A percentile compares a stretch with the other conserved stretches of the same genome.
Conservation (phyloP, 192 early-diverging fungal species). For the Chytriomyces sp. region DNA sequence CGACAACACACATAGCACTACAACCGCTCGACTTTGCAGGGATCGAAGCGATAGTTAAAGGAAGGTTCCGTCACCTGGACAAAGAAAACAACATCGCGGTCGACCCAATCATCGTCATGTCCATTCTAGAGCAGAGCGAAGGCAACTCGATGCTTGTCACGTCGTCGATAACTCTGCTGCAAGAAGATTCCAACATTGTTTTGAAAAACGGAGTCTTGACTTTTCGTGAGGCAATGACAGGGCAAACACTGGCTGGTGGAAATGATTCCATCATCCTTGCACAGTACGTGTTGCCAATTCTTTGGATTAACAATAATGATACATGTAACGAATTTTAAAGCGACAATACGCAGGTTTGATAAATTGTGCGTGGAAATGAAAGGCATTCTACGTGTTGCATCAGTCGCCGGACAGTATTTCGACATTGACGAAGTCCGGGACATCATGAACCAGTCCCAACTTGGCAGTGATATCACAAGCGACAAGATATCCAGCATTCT, state of each 20-base stretch:
- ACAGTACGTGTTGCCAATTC: not conserved
- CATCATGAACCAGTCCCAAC: not conserved
- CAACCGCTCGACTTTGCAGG: no score
- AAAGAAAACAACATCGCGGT: not conserved
- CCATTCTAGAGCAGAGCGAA: not conserved
- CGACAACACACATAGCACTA: not conserved
- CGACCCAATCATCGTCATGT: not conserved
- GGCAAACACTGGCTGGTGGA: not conserved
- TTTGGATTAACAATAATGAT: not conserved
- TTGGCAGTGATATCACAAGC: not conserved
- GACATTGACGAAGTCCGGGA: not conserved
- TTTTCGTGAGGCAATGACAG: no score
- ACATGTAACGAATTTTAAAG: not conserved
- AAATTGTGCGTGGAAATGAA: not conserved
- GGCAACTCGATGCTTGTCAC: not conserved
- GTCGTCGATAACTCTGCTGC: not conserved
- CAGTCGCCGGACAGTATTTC: constrained; percentile 16
- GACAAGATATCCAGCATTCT: not conserved
- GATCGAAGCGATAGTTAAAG: no score
- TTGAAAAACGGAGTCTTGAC: not conserved
- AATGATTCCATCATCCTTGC: no score
- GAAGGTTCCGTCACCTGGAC: no score
- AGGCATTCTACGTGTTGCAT: constrained; percentile 11
- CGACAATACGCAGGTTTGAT: not conserved
- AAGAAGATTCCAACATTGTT: not conserved